Evolutionary conservation across 176 grass and related monocot genomes (phyloP).

Genomic region (Cenchrus fungigraminus): DNA sequence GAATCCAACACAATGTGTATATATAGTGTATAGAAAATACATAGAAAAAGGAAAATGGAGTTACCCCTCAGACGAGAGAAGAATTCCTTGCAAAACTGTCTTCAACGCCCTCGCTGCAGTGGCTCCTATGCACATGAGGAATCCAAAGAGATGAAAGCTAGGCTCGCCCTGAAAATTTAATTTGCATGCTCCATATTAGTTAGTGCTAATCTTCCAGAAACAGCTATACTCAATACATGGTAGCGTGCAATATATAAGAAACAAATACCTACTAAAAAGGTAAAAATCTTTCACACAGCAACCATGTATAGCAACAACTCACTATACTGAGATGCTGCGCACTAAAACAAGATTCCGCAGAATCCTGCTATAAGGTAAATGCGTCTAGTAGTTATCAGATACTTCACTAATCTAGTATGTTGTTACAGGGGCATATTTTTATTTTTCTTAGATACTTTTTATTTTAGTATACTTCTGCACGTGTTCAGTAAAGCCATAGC

Average conservation of each 20-base stretch:
- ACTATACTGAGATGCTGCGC: not conserved
- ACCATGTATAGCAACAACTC: not conserved
- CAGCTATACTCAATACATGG: not conserved
- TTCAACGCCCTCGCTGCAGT: conserved; percentile 81
- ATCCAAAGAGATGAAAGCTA: conserved; percentile 86
- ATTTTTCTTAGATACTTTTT: too few species aligned
- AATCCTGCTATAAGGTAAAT: not conserved
- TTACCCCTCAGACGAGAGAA: conserved; percentile 85
- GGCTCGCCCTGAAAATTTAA: conserved; percentile 63
- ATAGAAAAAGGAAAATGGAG: conserved; percentile 19
- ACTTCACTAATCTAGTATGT: not conserved
- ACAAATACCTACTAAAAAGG: not conserved
- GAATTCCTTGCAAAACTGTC: conserved; percentile 82
- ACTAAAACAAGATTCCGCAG: not conserved
- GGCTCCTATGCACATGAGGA: conserved; percentile 81
- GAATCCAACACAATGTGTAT: conserved; percentile 1
- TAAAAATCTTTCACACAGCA: too few species aligned
- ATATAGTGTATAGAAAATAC: not conserved
- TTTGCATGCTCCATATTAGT: conserved; percentile 31
- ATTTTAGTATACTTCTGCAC: too few species aligned
- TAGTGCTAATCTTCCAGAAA: not conserved
- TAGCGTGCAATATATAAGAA: not conserved
- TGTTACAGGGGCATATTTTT: too few species aligned
- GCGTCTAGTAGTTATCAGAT: not conserved
- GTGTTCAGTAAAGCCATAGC: not conserved